Percentiles rank a stretch among this genome's conserved stretches.
Evolutionary conservation across 345 rosid species (phyloP).

Genomic region (Laguncularia racemosa): DNA sequence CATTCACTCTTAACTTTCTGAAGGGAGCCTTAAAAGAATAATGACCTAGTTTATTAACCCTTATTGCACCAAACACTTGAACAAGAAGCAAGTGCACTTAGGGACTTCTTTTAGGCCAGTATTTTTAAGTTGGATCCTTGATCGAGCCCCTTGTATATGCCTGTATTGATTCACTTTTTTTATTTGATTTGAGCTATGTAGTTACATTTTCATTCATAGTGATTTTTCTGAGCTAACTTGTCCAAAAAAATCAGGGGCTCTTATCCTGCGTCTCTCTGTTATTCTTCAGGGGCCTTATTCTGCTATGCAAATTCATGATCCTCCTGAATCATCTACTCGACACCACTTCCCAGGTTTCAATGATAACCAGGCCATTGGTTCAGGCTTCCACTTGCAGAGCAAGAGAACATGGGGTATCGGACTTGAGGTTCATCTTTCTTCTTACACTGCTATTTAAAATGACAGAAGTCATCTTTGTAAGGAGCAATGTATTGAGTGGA

Average conservation of each 20-base stretch:
- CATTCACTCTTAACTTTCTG: too few relatives aligned
- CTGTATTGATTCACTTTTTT: too few relatives aligned
- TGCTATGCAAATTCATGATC: not conserved
- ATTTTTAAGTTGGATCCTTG: too few relatives aligned
- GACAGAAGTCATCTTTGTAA: not conserved
- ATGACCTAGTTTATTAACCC: too few relatives aligned
- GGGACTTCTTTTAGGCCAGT: too few relatives aligned
- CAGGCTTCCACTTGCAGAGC: constrained; percentile 46
- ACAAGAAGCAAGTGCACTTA: too few relatives aligned
- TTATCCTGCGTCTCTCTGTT: constrained; percentile 2
- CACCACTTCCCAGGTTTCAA: constrained; percentile 49
- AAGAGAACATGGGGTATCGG: constrained; percentile 96
- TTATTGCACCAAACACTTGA: too few relatives aligned
- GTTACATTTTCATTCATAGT: too few relatives aligned
- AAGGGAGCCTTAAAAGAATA: too few relatives aligned
- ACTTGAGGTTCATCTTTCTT: constrained; percentile 48
- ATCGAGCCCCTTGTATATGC: too few relatives aligned
- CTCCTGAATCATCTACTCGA: constrained; percentile 34
- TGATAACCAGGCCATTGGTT: constrained; percentile 57
- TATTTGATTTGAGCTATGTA: too few relatives aligned
- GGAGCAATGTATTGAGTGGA: not conserved
- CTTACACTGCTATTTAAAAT: not conserved
- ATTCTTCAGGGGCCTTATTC: constrained; percentile 5
- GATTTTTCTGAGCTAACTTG: too few relatives aligned
- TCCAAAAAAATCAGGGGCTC: not conserved